A percentile compares a stretch with the other conserved stretches of the same genome.
Evolutionary conservation across 2,329 filamentous ascomycete species (phyloP).

Genomic region (Septoria linicola): DNA sequence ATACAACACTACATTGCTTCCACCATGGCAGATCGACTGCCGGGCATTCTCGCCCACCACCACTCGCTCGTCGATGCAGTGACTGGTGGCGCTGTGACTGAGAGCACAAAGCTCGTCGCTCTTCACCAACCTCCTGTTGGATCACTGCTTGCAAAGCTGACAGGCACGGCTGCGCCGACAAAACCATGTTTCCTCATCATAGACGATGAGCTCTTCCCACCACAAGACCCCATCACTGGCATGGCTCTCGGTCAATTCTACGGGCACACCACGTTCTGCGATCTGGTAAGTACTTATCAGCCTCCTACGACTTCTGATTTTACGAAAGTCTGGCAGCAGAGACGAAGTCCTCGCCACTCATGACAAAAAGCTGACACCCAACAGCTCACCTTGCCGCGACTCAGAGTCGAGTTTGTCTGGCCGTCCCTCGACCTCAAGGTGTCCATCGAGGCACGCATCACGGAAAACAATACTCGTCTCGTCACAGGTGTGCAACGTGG

Average conservation of each 20-base stretch:
- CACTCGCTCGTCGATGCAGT: constrained; percentile 17
- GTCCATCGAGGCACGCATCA: constrained; percentile 9
- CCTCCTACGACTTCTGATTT: too few species aligned
- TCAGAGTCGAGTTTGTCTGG: constrained; percentile 15
- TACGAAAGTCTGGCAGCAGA: too few species aligned
- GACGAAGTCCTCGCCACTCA: too few species aligned
- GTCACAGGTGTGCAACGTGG: background rate
- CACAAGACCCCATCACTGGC: background rate
- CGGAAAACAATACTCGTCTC: constrained; percentile 1
- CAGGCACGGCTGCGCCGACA: constrained; percentile 2
- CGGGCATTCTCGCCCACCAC: constrained; percentile 13
- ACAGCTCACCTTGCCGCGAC: constrained; percentile 17
- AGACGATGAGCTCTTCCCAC: background rate
- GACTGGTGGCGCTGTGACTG: constrained; percentile 10
- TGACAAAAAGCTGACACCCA: constrained; percentile 7
- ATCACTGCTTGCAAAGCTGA: constrained; percentile 8
- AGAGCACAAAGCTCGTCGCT: constrained; percentile 14
- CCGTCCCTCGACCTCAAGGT: background rate
- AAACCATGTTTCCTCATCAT: constrained; percentile 13
- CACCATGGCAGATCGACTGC: constrained; percentile 14
- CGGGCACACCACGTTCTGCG: constrained; percentile 4
- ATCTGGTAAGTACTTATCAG: constrained; percentile 14
- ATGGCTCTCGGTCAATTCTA: background rate
- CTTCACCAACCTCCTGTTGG: constrained; percentile 11
- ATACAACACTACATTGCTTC: background rate